Evolutionary conservation across 768 basidiomycete genomes (phyloP), one percentile per base, ranked within the genome.

Genomic region (Lentinula raphanica): DNA sequence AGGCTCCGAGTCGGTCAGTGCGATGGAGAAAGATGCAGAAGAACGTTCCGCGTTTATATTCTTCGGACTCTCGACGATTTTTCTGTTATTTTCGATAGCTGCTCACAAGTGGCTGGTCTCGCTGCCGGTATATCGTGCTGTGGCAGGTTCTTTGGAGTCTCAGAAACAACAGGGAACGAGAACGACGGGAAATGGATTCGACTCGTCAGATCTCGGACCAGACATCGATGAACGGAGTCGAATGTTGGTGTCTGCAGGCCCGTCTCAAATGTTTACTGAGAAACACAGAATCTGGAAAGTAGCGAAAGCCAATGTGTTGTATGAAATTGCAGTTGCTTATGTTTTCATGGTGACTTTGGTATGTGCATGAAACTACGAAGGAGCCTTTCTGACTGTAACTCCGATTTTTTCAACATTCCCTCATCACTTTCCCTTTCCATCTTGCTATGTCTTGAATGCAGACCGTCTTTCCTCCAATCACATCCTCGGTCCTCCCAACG

Each of bases 391-490:
- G 39, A 15, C 9, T 35, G 32, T 23, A 42, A 19, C n/a, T 6
- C n/a, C n/a, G 15, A 40, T 15, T 6, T 40, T 17, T 40, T 40
- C 54, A 49, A 58, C 48, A 56, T 38, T 63, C 49, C 62, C 39
- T 4, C 54, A 58, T 23, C 38, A n/a, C 42, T 9, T 44, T 44
- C 21, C 42, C 21, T 11, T 44, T 44, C 21, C 6, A 3, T 35
- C 32, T 35, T 8, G 13, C 8, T 35, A 35, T 13, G 13, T 32
- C 32, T 8, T 58, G 35, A 59, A 27, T 46, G 29, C 45, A 96
- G 94, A 81, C 93, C 29, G 87, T 95, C 48, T 96, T 83, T 72
- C 94, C 94, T 4, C 82, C 94, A 0, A 87, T 94, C 61, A 94
- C 94, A 2, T 81, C 86, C 3, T 88, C 87, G 0, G 83, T 97